Evolutionary conservation across 208 protist species (phyloP).

Genomic region (Angomonas deanei): DNA sequence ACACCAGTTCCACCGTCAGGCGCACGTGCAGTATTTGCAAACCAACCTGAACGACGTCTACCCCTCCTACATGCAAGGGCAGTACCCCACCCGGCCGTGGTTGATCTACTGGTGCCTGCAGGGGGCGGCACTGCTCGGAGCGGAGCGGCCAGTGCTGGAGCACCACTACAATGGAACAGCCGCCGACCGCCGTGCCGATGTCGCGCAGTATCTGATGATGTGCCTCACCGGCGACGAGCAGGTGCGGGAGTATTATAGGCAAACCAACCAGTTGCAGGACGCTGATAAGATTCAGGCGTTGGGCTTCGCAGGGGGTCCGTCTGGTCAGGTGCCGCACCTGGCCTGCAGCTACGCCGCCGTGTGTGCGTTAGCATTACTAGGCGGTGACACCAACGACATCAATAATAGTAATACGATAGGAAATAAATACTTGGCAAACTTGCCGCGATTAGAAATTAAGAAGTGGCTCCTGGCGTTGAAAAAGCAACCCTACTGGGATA

Average conservation of each 20-base stretch:
- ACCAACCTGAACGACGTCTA: constrained; percentile 15
- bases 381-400: constrained; percentile 7
- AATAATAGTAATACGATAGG: background rate
- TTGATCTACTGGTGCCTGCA: constrained; percentile 78
- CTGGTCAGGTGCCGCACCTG: constrained; percentile 71
- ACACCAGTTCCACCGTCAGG: constrained; percentile 10
- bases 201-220: constrained; percentile 4
- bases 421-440: background rate
- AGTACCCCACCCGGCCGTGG: constrained; percentile 71
- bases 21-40: constrained; percentile 35
- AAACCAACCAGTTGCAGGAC: background rate
- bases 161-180: too few relatives aligned
- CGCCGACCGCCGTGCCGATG: background rate
- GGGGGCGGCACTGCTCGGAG: constrained; percentile 65
- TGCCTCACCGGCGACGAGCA: background rate
- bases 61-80: constrained; percentile 11
- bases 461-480: constrained; percentile 82
- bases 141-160: background rate
- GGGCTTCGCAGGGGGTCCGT: constrained; percentile 80
- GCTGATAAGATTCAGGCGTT: constrained; percentile 11
- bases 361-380: constrained; percentile 68
- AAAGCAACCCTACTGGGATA: constrained; percentile 16
- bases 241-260: background rate
- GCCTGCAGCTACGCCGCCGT: constrained; percentile 81
- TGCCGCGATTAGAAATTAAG: constrained; percentile 78